These are phyloP conservation scores for Boeremia lycopersici DNA, from an alignment of 2,329 filamentous ascomycete species.

Conservation along the genomic window DNA sequence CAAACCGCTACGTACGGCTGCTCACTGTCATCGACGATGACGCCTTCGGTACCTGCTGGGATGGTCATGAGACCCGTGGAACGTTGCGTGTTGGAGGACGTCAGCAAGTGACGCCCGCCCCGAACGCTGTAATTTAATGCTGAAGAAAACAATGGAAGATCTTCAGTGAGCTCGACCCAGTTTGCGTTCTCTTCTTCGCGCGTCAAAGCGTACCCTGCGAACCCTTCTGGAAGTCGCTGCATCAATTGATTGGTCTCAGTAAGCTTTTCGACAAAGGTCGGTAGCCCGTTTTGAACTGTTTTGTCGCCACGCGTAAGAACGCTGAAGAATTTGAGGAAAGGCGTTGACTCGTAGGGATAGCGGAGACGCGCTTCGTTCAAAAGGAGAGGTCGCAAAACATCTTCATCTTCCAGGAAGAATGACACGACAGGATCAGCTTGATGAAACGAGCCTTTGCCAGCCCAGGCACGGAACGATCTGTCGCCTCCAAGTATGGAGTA, in stretches of 20 bases:
- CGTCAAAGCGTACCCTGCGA: slow-evolving; percentile 76
- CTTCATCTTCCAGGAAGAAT: slow-evolving; percentile 62
- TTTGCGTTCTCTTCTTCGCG: slow-evolving; percentile 88
- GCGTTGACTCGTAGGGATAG: slow-evolving; percentile 84
- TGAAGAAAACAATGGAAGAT: slow-evolving; percentile 67
- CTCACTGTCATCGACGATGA: slow-evolving; percentile 74
- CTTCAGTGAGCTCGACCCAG: slow-evolving; percentile 69
- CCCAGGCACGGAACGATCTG: slow-evolving; percentile 48
- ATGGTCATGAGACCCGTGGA: slow-evolving; percentile 62
- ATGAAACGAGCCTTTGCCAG: slow-evolving; percentile 23
- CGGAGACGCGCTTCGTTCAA: slow-evolving; percentile 74
- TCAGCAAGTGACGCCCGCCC: slow-evolving; percentile 34
- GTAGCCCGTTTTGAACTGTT: slow-evolving; percentile 55
- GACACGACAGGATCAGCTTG: slow-evolving; percentile 49
- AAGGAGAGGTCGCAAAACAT: slow-evolving; percentile 60
- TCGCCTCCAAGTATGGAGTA: slow-evolving; percentile 66
- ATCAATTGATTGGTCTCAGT: slow-evolving; percentile 76
- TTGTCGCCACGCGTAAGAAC: slow-evolving; percentile 61
- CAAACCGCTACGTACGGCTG: slow-evolving; percentile 77
- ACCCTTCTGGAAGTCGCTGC: slow-evolving; percentile 72
- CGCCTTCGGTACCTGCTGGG: slow-evolving; percentile 68
- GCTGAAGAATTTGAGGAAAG: slow-evolving; percentile 75
- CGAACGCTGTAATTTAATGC: slow-evolving; percentile 21
- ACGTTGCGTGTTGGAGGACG: slow-evolving; percentile 15
- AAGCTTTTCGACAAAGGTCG: slow-evolving; percentile 65